phyloP scores from a whole-genome alignment of 163 green algal genomes.

The Scenedesmus sp. region DNA sequence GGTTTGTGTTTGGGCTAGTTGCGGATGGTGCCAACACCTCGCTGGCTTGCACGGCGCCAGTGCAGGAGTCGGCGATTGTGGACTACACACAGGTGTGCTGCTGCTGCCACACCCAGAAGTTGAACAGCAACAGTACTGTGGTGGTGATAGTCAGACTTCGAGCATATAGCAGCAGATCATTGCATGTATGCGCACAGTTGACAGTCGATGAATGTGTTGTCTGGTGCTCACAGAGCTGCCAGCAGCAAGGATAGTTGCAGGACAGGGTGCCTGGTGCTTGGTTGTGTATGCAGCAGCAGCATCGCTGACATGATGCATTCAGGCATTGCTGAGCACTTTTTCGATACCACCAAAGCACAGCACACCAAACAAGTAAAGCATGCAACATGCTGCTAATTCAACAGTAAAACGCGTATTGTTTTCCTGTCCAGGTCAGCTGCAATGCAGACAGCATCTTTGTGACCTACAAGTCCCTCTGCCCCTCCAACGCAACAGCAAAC shows the following conservation, averaged over 20 bases:
- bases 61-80: slow-evolving; percentile 14
- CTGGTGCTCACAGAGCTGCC: too few relatives aligned
- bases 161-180: not conserved
- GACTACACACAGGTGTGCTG: slow-evolving; percentile 33
- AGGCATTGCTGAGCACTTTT: too few relatives aligned
- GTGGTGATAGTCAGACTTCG: not conserved
- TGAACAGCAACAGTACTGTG: not conserved
- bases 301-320: too few relatives aligned
- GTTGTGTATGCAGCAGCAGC: too few relatives aligned
- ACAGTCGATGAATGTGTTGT: too few relatives aligned
- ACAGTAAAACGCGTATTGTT: not conserved
- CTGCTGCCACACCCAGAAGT: not conserved
- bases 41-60: slow-evolving; percentile 23
- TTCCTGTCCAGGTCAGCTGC: not conserved
- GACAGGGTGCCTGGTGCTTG: too few relatives aligned
- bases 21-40: slow-evolving; percentile 27
- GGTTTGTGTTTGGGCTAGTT: slow-evolving; percentile 43
- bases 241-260: too few relatives aligned
- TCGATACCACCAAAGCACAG: too few relatives aligned
- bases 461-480: slow-evolving; percentile 40
- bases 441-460: slow-evolving; percentile 49
- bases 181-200: too few relatives aligned
- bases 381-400: too few relatives aligned
- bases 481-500: not conserved
- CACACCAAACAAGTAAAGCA: too few relatives aligned